Evolutionary conservation across 306 rosid species (phyloP), one percentile per base, ranked within the genome.

Genomic region (Quercus agrifolia): DNA sequence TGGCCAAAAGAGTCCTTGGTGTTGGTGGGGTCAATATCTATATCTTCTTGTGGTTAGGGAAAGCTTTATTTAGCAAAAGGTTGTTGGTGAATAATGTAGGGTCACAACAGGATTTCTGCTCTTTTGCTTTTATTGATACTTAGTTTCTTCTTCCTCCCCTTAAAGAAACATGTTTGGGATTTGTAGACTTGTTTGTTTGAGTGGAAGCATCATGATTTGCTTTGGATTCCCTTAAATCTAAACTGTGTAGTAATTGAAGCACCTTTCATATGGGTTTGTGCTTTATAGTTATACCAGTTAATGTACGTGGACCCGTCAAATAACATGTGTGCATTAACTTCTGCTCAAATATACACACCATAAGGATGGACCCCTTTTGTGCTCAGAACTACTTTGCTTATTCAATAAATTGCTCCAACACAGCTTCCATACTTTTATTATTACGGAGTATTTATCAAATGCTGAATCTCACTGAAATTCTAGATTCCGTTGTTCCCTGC

Each of bases 131-230:
- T 85, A 74, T 44, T 64, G 77, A 70, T 87, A 82, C 62, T 83
- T 86, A 35, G 78, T 35, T 81, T 70, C 70, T 82, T 77, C 88
- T 83, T 77, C 85, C 80, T 71, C 80, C 44, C 81, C 73, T 69
- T 86, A 85, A 85, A 90, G 90, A 88, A 89, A 88, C 94, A 90
- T 91, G 97, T 92, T 86, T 88, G 85, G 81, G 85, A 92, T 85
- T 82, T 86, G 81, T 88, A 82, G 85, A 78, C 93, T 72, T 73
- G 83, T 78, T 83, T 85, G 87, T 89, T 89, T 92, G 90, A 91
- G 89, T 78, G 88, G 91, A 86, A 87, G 90, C 96, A 92, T 85
- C 80, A 77, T 79, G 79, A 77, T 75, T 73, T 73, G 80, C 77
- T 70, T 18, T 52, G 28, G 76, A 61, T 74, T 82, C 79, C 61